Conservation (phyloP, 2,329 filamentous ascomycete species). For the Cylindrodendrum hubeiense region DNA sequence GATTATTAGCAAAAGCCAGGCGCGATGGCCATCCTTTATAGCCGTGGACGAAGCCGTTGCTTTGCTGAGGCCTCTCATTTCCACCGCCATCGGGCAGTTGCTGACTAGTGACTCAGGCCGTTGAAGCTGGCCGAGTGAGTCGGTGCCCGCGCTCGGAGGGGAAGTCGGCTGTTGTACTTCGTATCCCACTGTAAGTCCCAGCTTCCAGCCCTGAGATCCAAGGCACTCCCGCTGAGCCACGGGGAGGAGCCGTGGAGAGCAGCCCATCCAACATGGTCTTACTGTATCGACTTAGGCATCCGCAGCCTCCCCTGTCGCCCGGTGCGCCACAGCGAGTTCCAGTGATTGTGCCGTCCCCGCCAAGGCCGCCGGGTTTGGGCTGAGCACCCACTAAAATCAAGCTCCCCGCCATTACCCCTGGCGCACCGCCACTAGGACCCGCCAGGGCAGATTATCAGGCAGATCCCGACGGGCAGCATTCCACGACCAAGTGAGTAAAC, state of each 20-base stretch:
- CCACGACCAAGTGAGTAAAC: not conserved
- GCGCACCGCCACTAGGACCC: slow-evolving; percentile 13
- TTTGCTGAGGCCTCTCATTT: slow-evolving; percentile 8
- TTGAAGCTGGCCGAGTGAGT: slow-evolving; percentile 30
- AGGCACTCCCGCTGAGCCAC: not conserved
- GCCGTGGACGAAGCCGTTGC: not conserved
- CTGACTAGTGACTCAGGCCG: slow-evolving; percentile 34
- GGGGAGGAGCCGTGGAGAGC: too few species aligned
- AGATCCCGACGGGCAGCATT: slow-evolving; percentile 1
- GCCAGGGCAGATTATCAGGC: slow-evolving; percentile 18
- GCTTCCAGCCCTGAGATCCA: slow-evolving; percentile 10
- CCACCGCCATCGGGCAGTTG: not conserved
- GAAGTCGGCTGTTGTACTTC: not conserved
- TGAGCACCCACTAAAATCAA: not conserved
- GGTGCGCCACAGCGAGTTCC: not conserved
- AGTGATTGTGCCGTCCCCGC: not conserved
- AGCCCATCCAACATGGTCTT: not conserved
- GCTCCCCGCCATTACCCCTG: slow-evolving; percentile 1
- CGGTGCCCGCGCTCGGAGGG: not conserved
- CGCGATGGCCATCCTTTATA: slow-evolving; percentile 9
- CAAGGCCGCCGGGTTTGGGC: not conserved
- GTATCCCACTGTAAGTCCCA: too few species aligned
- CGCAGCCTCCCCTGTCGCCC: not conserved
- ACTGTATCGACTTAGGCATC: not conserved
- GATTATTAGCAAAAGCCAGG: not conserved